Conservation (phyloP, 2,329 filamentous ascomycete species). For the Colletotrichum sp. region DNA sequence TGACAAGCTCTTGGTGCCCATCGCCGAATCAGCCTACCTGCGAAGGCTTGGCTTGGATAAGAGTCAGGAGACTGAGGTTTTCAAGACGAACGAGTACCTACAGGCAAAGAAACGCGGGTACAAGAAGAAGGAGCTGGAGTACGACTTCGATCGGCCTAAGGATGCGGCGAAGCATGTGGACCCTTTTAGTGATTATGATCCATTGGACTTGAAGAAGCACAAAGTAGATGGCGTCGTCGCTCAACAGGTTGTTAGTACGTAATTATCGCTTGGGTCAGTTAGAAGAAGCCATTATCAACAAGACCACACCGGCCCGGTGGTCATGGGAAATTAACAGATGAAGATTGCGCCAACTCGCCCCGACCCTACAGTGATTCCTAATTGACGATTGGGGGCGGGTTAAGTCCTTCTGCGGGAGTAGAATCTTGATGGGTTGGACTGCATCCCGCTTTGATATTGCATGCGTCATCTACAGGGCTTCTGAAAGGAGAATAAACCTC, state of each 20-base stretch:
- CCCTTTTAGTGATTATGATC: not conserved
- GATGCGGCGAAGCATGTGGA: not conserved
- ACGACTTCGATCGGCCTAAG: not conserved
- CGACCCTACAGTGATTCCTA: not conserved
- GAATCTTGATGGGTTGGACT: no score
- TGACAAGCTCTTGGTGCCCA: not conserved
- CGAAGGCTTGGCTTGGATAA: rapidly evolving
- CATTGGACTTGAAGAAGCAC: not conserved
- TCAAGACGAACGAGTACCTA: not conserved
- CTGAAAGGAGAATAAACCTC: no score
- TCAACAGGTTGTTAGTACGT: not conserved
- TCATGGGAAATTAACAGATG: not conserved
- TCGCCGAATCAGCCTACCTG: not conserved
- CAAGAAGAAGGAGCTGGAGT: not conserved
- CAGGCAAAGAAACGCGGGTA: not conserved
- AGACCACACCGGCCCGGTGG: not conserved
- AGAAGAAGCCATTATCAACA: not conserved
- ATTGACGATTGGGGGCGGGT: not conserved
- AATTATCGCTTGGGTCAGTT: not conserved
- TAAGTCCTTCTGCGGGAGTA: not conserved
- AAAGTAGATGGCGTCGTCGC: not conserved
- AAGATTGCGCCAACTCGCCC: not conserved
- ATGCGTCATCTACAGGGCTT: no score
- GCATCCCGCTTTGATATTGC: no score
- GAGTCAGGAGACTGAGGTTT: not conserved